A percentile compares a stretch with the other conserved stretches of the same genome.
phyloP scores from a whole-genome alignment of 371 early-diverging fungal species.

The Dipsacomyces acuminosporus region DNA sequence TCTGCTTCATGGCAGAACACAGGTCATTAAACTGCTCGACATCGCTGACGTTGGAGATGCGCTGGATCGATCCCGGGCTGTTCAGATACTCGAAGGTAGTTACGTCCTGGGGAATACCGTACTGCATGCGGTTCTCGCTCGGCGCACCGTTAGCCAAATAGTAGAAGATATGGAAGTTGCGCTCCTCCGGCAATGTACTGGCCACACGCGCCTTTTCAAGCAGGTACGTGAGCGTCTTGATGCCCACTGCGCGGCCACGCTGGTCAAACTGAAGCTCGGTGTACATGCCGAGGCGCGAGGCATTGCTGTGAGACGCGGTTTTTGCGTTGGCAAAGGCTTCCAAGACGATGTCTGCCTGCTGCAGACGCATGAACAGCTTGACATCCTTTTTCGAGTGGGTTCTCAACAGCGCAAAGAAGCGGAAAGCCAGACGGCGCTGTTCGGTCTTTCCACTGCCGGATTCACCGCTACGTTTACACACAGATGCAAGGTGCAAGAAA shows the following conservation, averaged over 20 bases:
- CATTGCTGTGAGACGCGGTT: slow-evolving; percentile 67
- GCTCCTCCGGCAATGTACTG: slow-evolving; percentile 58
- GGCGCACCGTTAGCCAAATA: slow-evolving; percentile 66
- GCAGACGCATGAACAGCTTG: slow-evolving; percentile 68
- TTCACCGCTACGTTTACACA: slow-evolving; percentile 66
- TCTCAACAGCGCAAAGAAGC: slow-evolving; percentile 66
- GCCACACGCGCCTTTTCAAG: slow-evolving; percentile 80
- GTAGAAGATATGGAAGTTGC: slow-evolving; percentile 91
- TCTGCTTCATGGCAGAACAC: slow-evolving; percentile 67
- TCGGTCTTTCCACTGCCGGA: slow-evolving; percentile 89
- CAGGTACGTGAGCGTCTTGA: slow-evolving; percentile 78
- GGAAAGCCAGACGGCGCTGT: slow-evolving; percentile 54
- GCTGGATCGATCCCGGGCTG: slow-evolving; percentile 42
- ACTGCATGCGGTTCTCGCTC: slow-evolving; percentile 55
- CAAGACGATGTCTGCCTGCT: slow-evolving; percentile 65
- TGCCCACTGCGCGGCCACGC: slow-evolving; percentile 77
- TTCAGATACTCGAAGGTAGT: slow-evolving; percentile 36
- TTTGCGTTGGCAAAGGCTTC: slow-evolving; percentile 82
- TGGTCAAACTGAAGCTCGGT: slow-evolving; percentile 84
- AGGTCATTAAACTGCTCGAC: slow-evolving; percentile 58
- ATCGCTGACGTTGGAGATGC: slow-evolving; percentile 47
- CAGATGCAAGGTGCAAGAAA: slow-evolving; percentile 6
- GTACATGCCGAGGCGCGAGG: slow-evolving; percentile 83
- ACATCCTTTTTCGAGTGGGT: slow-evolving; percentile 74
- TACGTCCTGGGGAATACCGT: slow-evolving; percentile 32